Conservation (phyloP, 768 basidiomycete genomes). For the Leccinum ochraceum region DNA sequence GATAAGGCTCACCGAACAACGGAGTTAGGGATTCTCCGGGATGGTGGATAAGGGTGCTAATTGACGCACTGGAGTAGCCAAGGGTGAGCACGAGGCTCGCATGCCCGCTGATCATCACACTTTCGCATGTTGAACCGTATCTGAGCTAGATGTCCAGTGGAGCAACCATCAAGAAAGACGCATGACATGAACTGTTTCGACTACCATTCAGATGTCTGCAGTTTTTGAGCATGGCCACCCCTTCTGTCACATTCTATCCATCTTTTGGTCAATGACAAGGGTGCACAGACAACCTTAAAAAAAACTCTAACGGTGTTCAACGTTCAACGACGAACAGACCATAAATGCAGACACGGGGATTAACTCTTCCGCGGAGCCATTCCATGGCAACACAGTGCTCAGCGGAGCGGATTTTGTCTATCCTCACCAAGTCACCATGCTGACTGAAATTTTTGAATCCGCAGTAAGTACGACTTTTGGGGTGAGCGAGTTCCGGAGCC, state of each 20-base stretch:
- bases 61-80: neutral
- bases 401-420: neutral
- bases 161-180: neutral
- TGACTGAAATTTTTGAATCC: neutral
- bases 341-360: neutral
- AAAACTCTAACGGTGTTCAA: neutral
- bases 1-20: neutral
- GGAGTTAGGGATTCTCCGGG: neutral
- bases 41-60: neutral
- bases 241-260: neutral
- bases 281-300: neutral
- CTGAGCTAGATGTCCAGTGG: neutral
- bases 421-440: neutral
- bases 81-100: neutral
- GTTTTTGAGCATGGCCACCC: neutral
- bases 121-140: neutral
- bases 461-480: neutral
- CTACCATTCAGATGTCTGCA: neutral
- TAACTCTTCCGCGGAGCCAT: neutral
- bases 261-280: neutral
- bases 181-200: neutral
- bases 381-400: neutral
- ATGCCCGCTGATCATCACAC: neutral
- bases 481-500: neutral
- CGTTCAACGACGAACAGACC: neutral